These are phyloP conservation scores for Capsicum baccatum DNA, from an alignment of 257 asterid genomes.

Conservation along the genomic window DNA sequence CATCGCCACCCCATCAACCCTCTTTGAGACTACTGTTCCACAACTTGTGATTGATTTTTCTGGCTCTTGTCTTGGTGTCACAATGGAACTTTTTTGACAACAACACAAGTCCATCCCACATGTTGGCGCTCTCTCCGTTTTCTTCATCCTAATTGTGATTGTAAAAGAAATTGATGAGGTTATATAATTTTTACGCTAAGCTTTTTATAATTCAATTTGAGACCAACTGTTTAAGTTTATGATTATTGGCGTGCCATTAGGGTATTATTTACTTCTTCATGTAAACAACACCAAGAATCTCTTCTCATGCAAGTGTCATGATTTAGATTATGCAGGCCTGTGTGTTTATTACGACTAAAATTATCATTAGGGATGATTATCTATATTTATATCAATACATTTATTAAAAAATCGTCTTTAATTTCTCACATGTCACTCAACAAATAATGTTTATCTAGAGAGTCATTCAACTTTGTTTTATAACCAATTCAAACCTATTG, in stretches of 20 bases:
- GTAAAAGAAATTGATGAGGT: background rate
- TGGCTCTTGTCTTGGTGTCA: slow-evolving; percentile 26
- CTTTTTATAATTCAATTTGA: slow-evolving; percentile 11
- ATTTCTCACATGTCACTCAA: background rate
- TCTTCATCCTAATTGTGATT: background rate
- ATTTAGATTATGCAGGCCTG: slow-evolving; percentile 13
- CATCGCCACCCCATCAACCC: slow-evolving; percentile 46
- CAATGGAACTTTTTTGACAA: slow-evolving; percentile 34
- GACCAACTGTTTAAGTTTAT: background rate
- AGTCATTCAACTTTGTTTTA: background rate
- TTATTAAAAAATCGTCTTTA: background rate
- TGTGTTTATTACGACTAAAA: slow-evolving; percentile 17
- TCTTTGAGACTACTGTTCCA: slow-evolving; percentile 36
- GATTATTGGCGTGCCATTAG: slow-evolving; percentile 25
- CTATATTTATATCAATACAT: background rate
- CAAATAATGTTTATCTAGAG: background rate
- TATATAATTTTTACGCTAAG: background rate
- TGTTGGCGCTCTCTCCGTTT: background rate
- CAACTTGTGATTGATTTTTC: slow-evolving; percentile 33
- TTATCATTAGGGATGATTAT: slow-evolving; percentile 1
- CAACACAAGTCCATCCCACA: slow-evolving; percentile 42
- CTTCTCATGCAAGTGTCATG: slow-evolving; percentile 10
- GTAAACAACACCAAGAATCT: background rate
- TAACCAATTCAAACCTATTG: background rate
- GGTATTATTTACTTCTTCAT: background rate